Evolutionary conservation across 805 yeast species (phyloP).

Genomic region (Kazachstania taianensis): DNA sequence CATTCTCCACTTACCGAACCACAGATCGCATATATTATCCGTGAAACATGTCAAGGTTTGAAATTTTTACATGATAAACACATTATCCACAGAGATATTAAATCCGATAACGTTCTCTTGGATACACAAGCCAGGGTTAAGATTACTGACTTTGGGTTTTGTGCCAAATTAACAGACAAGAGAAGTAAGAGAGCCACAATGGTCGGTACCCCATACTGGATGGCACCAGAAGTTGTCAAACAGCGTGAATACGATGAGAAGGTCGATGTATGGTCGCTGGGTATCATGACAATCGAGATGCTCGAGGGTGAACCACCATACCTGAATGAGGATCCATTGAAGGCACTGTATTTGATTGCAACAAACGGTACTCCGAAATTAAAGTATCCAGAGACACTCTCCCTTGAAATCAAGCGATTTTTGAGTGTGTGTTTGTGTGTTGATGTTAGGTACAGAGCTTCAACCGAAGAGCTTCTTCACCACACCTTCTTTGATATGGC

Average conservation of each 20-base stretch:
- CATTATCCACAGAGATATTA: constrained; percentile 93
- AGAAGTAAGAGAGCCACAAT: constrained; percentile 89
- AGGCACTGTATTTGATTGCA: constrained; percentile 88
- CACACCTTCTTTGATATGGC: constrained; percentile 64
- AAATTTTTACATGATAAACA: constrained; percentile 86
- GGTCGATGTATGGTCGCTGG: constrained; percentile 96
- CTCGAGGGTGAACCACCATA: constrained; percentile 98
- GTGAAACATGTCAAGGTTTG: constrained; percentile 83
- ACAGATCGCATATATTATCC: constrained; percentile 86
- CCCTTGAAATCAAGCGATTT: constrained; percentile 72
- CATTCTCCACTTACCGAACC: constrained; percentile 52
- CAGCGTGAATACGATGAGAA: constrained; percentile 94
- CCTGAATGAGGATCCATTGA: constrained; percentile 88
- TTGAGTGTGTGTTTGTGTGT: constrained; percentile 87
- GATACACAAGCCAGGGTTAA: constrained; percentile 80
- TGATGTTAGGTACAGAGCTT: constrained; percentile 84
- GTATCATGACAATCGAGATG: constrained; percentile 98
- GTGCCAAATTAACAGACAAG: constrained; percentile 82
- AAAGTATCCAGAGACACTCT: constrained; percentile 77
- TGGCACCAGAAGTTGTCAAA: constrained; percentile 98
- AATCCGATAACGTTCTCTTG: constrained; percentile 85
- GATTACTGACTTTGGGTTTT: constrained; percentile 94
- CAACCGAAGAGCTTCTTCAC: constrained; percentile 74
- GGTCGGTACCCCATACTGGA: constrained; percentile 99
- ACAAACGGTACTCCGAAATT: constrained; percentile 95